Conservation (phyloP, 2,329 filamentous ascomycete species). For the Curvularia lunata region DNA sequence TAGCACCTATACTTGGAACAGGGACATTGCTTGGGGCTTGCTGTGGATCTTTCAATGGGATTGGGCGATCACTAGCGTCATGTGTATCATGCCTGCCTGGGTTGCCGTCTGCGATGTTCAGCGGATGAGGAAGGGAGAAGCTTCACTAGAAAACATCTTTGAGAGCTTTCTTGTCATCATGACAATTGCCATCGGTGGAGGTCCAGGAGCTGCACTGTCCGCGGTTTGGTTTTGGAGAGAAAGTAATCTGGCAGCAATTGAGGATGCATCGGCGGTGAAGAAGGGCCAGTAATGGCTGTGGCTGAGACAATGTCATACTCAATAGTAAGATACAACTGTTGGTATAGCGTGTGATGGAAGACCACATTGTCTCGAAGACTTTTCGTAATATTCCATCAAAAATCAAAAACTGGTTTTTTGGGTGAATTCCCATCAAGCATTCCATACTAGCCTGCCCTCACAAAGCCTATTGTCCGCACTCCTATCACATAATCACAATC, state of each 20-base stretch:
- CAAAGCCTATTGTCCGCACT: background rate
- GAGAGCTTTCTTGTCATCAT: constrained; percentile 13
- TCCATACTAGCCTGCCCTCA: background rate
- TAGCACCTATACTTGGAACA: constrained; percentile 15
- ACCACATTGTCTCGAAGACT: background rate
- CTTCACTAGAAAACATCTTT: constrained; percentile 13
- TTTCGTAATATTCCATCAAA: background rate
- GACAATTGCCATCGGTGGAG: constrained; percentile 16
- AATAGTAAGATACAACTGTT: too few species aligned
- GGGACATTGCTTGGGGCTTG: constrained; percentile 13
- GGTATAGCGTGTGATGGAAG: too few species aligned
- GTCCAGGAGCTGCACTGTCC: constrained; percentile 20
- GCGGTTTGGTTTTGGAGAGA: constrained; percentile 28
- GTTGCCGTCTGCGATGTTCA: constrained; percentile 24
- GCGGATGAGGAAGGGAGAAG: constrained; percentile 17
- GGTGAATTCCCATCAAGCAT: background rate
- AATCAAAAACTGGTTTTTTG: too few species aligned
- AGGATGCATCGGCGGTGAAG: constrained; percentile 14
- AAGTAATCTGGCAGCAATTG: constrained; percentile 20
- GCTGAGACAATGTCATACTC: background rate
- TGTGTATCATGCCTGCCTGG: constrained; percentile 12
- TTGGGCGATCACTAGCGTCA: constrained; percentile 17
- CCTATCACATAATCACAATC: background rate
- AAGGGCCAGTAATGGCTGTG: constrained; percentile 15
- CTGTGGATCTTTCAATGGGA: constrained; percentile 32